These are phyloP conservation scores for Solanum ossicruentum DNA, from an alignment of 257 asterid species.

Conservation along the genomic window DNA sequence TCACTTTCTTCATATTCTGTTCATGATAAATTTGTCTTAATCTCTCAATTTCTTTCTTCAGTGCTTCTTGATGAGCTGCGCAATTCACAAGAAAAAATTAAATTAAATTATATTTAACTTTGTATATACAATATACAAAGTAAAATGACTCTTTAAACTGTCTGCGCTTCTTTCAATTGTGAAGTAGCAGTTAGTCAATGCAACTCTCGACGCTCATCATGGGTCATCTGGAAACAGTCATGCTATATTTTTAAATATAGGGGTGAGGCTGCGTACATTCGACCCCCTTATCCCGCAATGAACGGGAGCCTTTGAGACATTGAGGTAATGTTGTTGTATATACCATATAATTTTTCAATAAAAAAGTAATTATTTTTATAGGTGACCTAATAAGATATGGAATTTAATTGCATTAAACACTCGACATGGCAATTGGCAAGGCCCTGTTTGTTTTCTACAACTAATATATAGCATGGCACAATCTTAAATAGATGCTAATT, in stretches of 20 bases:
- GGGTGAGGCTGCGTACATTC: no score
- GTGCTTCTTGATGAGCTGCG: constrained; percentile 84
- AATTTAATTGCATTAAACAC: neutral
- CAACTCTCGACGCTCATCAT: no score
- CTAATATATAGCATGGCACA: neutral
- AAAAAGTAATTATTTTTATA: no score
- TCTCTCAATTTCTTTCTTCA: constrained; percentile 80
- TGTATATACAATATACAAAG: neutral
- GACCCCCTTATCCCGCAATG: no score
- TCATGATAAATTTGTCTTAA: constrained; percentile 56
- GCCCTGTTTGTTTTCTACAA: neutral
- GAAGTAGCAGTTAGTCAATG: no score
- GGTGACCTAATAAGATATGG: no score
- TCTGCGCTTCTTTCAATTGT: no score
- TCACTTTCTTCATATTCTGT: constrained; percentile 48
- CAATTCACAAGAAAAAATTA: neutral
- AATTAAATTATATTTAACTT: neutral
- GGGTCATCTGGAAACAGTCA: no score
- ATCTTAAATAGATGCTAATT: neutral
- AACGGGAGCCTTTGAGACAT: no score
- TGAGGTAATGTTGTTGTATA: no score
- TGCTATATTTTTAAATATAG: no score
- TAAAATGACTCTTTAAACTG: no score
- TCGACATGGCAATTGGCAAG: neutral
- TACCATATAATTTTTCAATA: neutral